A percentile compares a stretch with the other conserved stretches of the same genome.
Evolutionary conservation across 2,329 filamentous ascomycete species (phyloP).

Genomic region (Clarireedia monteithiana): DNA sequence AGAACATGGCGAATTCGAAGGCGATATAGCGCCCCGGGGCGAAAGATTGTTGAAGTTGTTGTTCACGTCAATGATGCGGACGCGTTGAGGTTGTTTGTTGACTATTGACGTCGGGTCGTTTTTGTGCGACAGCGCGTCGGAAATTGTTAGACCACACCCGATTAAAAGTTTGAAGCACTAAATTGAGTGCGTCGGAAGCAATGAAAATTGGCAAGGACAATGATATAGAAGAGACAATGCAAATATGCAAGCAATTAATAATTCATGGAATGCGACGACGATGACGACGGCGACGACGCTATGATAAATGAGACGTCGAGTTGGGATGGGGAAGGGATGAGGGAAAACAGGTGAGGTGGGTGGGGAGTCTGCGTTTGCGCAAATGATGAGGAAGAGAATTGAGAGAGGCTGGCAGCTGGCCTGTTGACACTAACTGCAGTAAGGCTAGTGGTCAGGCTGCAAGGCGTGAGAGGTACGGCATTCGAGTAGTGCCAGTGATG

Average conservation of each 20-base stretch:
- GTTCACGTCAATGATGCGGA: background rate
- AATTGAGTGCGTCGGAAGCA: background rate
- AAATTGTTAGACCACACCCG: background rate
- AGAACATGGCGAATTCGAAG: constrained; percentile 66
- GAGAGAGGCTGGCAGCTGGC: background rate
- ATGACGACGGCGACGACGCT: background rate
- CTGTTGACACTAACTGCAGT: too few relatives aligned
- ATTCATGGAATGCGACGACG: background rate
- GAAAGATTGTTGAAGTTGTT: background rate
- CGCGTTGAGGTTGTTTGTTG: constrained; percentile 1
- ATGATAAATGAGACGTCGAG: background rate
- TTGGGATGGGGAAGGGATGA: background rate
- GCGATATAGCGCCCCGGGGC: constrained; percentile 1
- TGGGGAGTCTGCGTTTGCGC: constrained; percentile 1
- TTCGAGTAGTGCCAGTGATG: too few relatives aligned
- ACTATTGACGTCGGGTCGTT: background rate
- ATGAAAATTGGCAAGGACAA: background rate
- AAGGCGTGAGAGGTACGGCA: too few relatives aligned
- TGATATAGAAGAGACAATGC: background rate
- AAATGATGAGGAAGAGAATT: constrained; percentile 6
- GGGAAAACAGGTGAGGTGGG: background rate
- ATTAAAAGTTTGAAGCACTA: background rate
- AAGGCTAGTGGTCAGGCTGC: too few relatives aligned
- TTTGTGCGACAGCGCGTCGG: constrained; percentile 2
- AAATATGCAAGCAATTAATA: background rate